Percentiles rank a stretch among this genome's conserved stretches.
These are phyloP conservation scores for Phytopythium cucurbitacearum DNA, from an alignment of 352 stramenopile genomes.

Conservation along the genomic window DNA sequence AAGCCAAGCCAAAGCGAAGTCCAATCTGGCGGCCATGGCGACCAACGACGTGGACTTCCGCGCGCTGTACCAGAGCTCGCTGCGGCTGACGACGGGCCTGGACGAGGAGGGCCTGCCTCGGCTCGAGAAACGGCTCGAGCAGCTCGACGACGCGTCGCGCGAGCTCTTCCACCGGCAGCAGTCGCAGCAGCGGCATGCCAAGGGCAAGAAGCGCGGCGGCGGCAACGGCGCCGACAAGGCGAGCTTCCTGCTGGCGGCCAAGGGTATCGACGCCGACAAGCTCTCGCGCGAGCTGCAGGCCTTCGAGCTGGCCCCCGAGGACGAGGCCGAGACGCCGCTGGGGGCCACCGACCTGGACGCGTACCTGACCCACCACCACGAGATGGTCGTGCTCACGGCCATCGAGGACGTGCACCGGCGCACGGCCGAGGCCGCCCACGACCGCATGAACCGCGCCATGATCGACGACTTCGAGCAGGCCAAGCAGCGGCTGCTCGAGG, in stretches of 20 bases:
- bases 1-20: too few species aligned
- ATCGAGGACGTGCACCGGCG: constrained; percentile 84
- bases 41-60: constrained; percentile 76
- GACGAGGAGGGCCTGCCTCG: constrained; percentile 71
- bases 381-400: constrained; percentile 89
- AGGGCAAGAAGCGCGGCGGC: constrained; percentile 46
- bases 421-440: constrained; percentile 75
- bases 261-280: constrained; percentile 86
- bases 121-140: constrained; percentile 75
- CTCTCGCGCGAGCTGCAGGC: constrained; percentile 77
- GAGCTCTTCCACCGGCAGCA: constrained; percentile 38
- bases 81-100: constrained; percentile 78
- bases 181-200: constrained; percentile 11
- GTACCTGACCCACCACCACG: constrained; percentile 87
- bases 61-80: constrained; percentile 83
- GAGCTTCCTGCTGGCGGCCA: constrained; percentile 80
- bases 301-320: constrained; percentile 72
- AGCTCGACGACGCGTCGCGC: constrained; percentile 71
- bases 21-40: constrained; percentile 15
- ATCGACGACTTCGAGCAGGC: constrained; percentile 82
- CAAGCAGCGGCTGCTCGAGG: constrained; percentile 73
- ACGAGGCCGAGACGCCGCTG: constrained; percentile 78
- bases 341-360: constrained; percentile 83
- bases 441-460: constrained; percentile 83
- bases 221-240: constrained; percentile 49